Evolutionary conservation across 164 flowering plant genomes (phyloP), one percentile per base, ranked within the genome.

Genomic region (Sextonia rubra): DNA sequence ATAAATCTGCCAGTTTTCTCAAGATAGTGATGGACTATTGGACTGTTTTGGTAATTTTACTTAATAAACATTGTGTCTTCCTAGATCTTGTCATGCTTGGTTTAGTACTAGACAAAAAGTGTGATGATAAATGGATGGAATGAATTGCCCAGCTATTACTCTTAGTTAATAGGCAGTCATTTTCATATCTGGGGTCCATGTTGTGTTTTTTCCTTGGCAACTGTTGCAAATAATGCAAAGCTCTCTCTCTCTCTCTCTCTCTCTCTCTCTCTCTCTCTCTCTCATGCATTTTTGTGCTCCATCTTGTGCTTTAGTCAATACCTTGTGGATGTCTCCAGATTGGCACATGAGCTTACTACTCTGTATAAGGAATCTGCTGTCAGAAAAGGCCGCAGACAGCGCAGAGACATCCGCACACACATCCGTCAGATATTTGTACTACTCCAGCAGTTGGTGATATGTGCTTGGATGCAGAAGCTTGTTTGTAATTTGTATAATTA

Each of bases 321-420:
- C 12, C 62, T 64, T 27, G 18, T 23, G n/a, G 60, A 25, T 69
- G 17, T 32, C 32, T 67, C 60, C 85, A 95, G 98, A 79, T 85
- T 95, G 80, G 90, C 89, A 58, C 94, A 93, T 74, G 96, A 93
- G 75, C 93, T 95, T 74, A 77, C 80, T 12, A 58, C 76, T 58
- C 69, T 88, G 56, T 86, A 88, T 75, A 93, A 90, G 82, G 92
- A 93, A 77, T 89, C 99, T 66, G 84, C 93, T 70, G 4, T 87
- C 70, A 87, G 79, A 77, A 85, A 70, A 48, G 83, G 79, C 55
- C 86, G 92, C 9, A n/a, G n/a, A n/a, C n/a, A n/a, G n/a, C 86
- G 92, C 9, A 91, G 88, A 77, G 89, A 81, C 61, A 87, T 93
- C 52, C 86, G 96, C 71, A 47, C 76, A 27, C 80, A 76, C 30